phyloP scores from a whole-genome alignment of 2,329 filamentous ascomycete genomes.

The Diplodia seriata region DNA sequence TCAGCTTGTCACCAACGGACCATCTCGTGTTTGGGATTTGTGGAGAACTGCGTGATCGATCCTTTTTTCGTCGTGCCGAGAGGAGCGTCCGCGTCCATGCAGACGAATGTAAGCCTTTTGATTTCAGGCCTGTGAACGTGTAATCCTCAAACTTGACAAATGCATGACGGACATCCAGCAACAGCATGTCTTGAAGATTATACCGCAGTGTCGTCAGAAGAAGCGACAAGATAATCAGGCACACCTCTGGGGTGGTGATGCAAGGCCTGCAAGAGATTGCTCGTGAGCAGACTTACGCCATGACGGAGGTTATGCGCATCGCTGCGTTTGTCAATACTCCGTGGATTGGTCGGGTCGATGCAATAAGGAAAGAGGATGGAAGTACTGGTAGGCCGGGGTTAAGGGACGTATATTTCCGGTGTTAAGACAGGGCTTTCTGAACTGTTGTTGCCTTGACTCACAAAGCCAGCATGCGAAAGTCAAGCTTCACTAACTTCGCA shows the following conservation, averaged over 20 bases:
- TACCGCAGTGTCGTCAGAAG: conserved; percentile 10
- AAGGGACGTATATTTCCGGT: conserved; percentile 6
- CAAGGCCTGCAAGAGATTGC: not conserved
- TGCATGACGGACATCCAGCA: not conserved
- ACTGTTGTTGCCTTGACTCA: conserved; percentile 15
- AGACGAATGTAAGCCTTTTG: not conserved
- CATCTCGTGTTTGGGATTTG: conserved; percentile 7
- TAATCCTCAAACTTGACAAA: not conserved
- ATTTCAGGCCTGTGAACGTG: conserved; percentile 1
- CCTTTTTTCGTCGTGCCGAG: not conserved
- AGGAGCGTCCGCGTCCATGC: not conserved
- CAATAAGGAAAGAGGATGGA: conserved; percentile 6
- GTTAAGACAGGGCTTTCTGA: conserved; percentile 5
- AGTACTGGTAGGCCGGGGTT: conserved; percentile 2
- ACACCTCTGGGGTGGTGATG: conserved; percentile 2
- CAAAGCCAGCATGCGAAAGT: not conserved
- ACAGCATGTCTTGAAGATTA: not conserved
- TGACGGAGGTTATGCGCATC: conserved; percentile 4
- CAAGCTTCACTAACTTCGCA: conserved; percentile 11
- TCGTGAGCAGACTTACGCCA: not conserved
- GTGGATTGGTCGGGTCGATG: not conserved
- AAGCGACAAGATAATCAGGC: not conserved
- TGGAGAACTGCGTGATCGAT: not conserved
- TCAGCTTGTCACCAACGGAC: not conserved
- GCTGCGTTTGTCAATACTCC: not conserved